Evolutionary conservation across 805 yeast species (phyloP).

Genomic region (Lachancea quebecensis): DNA sequence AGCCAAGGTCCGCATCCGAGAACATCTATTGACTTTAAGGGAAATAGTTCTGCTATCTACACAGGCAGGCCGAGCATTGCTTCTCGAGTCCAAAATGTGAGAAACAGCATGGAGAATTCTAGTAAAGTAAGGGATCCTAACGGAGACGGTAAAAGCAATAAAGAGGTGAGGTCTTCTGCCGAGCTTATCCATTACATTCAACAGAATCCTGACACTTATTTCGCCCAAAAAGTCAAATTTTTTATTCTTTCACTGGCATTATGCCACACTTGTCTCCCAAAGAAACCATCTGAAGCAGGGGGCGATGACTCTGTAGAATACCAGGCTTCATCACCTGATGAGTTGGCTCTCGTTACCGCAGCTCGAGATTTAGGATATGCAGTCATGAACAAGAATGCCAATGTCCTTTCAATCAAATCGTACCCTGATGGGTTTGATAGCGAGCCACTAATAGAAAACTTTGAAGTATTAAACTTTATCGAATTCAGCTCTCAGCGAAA

Average conservation of each 20-base stretch:
- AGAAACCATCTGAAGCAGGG: conserved; percentile 29
- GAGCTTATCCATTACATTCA: conserved; percentile 68
- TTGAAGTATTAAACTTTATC: conserved; percentile 69
- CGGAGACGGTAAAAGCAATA: conserved; percentile 1
- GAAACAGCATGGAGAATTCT: conserved; percentile 3
- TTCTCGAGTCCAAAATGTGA: conserved; percentile 27
- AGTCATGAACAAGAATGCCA: conserved; percentile 62
- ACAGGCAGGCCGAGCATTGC: conserved; percentile 57
- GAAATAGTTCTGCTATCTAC: conserved; percentile 35
- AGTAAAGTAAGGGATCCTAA: conserved; percentile 2
- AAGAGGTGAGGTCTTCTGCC: conserved; percentile 39
- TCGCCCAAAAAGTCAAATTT: conserved; percentile 66
- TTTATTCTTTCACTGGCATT: conserved; percentile 76
- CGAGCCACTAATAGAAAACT: conserved; percentile 58
- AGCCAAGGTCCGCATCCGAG: conserved; percentile 11
- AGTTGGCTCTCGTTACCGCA: conserved; percentile 85
- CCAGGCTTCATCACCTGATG: conserved; percentile 96
- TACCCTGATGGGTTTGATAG: conserved; percentile 76
- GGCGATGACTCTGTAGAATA: conserved; percentile 55
- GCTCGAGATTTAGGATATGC: conserved; percentile 93
- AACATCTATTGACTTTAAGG: conserved; percentile 37
- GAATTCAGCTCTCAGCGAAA: conserved; percentile 86
- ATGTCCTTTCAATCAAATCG: conserved; percentile 56
- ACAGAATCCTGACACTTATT: conserved; percentile 58
- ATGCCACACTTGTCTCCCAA: conserved; percentile 87